Conservation (phyloP, 1,284 basidiomycete species). For the Ustanciosporium gigantosporum region DNA sequence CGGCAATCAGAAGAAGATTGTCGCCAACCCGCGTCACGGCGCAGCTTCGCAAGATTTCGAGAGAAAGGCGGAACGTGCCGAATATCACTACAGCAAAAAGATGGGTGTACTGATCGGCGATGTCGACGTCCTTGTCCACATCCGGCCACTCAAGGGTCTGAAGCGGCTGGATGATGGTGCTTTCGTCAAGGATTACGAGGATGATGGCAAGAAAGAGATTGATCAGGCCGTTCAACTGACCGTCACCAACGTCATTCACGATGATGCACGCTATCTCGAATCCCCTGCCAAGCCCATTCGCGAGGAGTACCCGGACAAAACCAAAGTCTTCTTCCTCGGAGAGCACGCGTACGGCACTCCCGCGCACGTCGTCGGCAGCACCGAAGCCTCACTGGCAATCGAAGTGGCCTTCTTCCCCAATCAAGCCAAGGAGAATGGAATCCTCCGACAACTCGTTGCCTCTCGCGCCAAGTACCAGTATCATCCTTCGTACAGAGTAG, state of each 20-base stretch:
- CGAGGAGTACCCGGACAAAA: conserved; percentile 86
- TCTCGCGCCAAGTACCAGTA: conserved; percentile 41
- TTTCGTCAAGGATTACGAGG: conserved; percentile 92
- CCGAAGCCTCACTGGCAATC: conserved; percentile 44
- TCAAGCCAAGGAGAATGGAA: conserved; percentile 49
- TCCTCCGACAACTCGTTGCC: conserved; percentile 44
- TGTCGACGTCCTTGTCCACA: conserved; percentile 63
- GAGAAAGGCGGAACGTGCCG: conserved; percentile 66
- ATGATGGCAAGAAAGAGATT: conserved; percentile 71
- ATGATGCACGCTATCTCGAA: conserved; percentile 62
- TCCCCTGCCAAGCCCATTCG: conserved; percentile 76
- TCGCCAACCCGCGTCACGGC: conserved; percentile 38
- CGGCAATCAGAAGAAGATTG: conserved; percentile 34
- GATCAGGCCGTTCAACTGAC: conserved; percentile 72
- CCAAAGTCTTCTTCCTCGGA: conserved; percentile 93
- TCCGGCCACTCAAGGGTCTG: conserved; percentile 69
- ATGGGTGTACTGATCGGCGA: conserved; percentile 82
- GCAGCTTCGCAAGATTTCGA: conserved; percentile 65
- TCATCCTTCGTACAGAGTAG: conserved; percentile 39
- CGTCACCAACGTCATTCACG: conserved; percentile 45
- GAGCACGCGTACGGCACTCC: conserved; percentile 92
- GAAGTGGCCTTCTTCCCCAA: conserved; percentile 50
- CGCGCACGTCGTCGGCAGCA: conserved; percentile 80
- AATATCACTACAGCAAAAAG: conserved; percentile 83
- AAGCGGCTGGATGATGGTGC: conserved; percentile 85